Conservation (phyloP, 116 monocot genomes). For the Cymodocea nodosa region DNA sequence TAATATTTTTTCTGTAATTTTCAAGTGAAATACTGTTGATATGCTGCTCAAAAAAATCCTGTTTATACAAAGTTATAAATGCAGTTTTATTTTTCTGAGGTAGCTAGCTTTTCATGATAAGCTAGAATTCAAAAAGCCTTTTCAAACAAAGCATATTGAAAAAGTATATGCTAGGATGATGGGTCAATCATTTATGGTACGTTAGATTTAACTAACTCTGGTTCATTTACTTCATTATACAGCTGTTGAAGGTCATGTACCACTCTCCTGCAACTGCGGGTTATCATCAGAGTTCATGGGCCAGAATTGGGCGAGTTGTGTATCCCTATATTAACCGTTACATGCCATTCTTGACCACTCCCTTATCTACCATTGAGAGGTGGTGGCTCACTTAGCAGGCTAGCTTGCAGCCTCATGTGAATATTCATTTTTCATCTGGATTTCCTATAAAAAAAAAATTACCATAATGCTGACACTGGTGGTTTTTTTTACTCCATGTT, state of each 20-base stretch:
- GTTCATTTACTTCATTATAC: slow-evolving; percentile 7
- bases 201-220: not conserved
- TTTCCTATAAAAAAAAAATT: not conserved
- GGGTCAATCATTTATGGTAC: not conserved
- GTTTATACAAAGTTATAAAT: no score
- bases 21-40: no score
- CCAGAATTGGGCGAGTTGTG: slow-evolving; percentile 34
- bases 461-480: not conserved
- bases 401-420: not conserved
- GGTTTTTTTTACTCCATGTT: not conserved
- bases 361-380: slow-evolving; percentile 50
- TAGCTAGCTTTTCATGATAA: no score
- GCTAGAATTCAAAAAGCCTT: no score
- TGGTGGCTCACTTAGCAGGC: slow-evolving; percentile 67
- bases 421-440: not conserved
- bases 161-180: not conserved
- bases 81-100: no score
- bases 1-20: no score
- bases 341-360: slow-evolving; percentile 52
- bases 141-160: no score
- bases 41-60: no score
- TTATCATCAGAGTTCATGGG: slow-evolving; percentile 62
- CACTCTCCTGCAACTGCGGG: slow-evolving; percentile 63
- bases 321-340: slow-evolving; percentile 37
- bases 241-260: slow-evolving; percentile 89